Evolutionary conservation across 139 green algal genomes (phyloP).

Genomic region (Deuterostichococcus epilithicus): DNA sequence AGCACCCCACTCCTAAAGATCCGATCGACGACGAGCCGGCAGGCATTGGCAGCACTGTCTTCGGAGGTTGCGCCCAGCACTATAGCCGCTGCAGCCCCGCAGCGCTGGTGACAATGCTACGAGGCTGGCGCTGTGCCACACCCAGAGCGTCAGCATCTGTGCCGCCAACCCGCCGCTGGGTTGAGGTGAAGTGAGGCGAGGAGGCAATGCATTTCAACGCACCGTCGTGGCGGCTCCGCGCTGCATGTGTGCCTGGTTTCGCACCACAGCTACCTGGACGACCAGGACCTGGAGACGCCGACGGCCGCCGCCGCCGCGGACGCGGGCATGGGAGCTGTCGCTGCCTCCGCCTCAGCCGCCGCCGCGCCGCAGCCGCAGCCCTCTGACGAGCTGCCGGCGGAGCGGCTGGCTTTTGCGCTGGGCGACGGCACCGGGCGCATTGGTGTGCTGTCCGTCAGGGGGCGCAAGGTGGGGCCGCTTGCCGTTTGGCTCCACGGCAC

Average conservation of each 20-base stretch:
- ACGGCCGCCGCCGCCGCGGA: not conserved
- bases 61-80: too few species aligned
- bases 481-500: too few species aligned
- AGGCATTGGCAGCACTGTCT: too few species aligned
- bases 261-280: not conserved
- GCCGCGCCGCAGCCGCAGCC: not conserved
- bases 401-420: slow-evolving; percentile 64
- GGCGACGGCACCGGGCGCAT: slow-evolving; percentile 38
- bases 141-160: too few species aligned
- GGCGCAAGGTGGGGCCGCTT: slow-evolving; percentile 23
- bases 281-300: not conserved
- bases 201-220: too few species aligned
- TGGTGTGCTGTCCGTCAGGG: slow-evolving; percentile 42
- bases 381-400: slow-evolving; percentile 33
- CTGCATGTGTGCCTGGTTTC: not conserved
- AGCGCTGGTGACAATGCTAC: too few species aligned
- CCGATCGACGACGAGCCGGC: too few species aligned
- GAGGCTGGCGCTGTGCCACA: too few species aligned
- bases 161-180: too few species aligned
- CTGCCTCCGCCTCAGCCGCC: not conserved
- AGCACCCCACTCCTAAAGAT: too few species aligned
- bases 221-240: not conserved
- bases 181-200: too few species aligned
- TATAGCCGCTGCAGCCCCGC: too few species aligned
- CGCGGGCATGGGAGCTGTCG: not conserved